Evolutionary conservation across 306 rosid genomes (phyloP).

Genomic region (Neltuma alba): DNA sequence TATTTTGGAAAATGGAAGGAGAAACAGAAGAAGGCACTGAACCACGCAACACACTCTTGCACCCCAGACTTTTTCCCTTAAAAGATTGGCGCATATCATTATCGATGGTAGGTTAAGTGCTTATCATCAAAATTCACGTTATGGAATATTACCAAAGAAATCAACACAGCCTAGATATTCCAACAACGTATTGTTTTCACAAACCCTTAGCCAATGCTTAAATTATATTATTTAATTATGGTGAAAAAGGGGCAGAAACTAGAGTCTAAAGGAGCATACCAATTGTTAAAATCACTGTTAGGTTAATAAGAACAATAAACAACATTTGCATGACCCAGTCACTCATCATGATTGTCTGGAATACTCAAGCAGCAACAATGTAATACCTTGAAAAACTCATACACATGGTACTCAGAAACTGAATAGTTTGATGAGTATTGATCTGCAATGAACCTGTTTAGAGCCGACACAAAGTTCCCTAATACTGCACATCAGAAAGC

Average conservation of each 20-base stretch:
- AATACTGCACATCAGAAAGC: slow-evolving; percentile 55
- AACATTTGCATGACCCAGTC: slow-evolving; percentile 9
- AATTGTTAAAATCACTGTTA: not conserved
- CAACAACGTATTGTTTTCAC: not conserved
- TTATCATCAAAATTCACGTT: not conserved
- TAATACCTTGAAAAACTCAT: slow-evolving; percentile 90
- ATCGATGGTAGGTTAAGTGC: not conserved
- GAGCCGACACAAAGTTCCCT: slow-evolving; percentile 91
- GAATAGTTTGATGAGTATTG: slow-evolving; percentile 71
- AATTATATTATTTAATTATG: not conserved
- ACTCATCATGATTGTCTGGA: slow-evolving; percentile 19
- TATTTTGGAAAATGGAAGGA: not conserved
- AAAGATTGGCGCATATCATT: not conserved
- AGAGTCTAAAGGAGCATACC: slow-evolving; percentile 16
- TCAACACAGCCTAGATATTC: not conserved
- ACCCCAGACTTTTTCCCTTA: slow-evolving; percentile 1
- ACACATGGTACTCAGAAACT: slow-evolving; percentile 88
- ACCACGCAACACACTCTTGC: not conserved
- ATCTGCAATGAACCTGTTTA: slow-evolving; percentile 88
- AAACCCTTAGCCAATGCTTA: not conserved
- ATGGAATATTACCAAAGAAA: slow-evolving; percentile 6
- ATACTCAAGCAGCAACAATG: slow-evolving; percentile 24
- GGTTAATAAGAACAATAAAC: not conserved
- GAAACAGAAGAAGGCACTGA: not conserved
- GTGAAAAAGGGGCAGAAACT: not conserved